Percentiles rank a stretch among this genome's conserved stretches.
Conservation (phyloP, 257 asterid genomes). For the Galeopsis tetrahit region DNA sequence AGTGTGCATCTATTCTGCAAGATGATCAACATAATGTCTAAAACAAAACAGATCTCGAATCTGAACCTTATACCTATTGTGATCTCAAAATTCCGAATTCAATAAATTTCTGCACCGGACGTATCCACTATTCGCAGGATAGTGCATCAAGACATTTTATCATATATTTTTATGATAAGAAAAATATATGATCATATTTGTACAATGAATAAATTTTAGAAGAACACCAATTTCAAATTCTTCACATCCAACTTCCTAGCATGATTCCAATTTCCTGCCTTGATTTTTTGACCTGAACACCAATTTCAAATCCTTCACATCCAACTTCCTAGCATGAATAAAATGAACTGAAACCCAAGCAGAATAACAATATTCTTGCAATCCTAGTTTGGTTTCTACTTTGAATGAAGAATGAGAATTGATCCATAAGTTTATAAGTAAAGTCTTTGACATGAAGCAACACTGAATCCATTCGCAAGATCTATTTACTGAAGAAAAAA, state of each 20-base stretch:
- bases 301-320: neutral
- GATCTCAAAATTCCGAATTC: neutral
- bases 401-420: neutral
- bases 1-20: constrained; percentile 6
- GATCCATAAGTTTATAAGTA: neutral
- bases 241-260: constrained; percentile 13
- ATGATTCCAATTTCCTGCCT: neutral
- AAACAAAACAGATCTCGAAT: neutral
- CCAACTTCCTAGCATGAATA: too few relatives aligned
- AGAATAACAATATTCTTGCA: neutral
- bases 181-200: neutral
- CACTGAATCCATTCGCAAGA: constrained; percentile 7
- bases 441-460: neutral
- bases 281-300: neutral
- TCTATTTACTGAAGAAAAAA: neutral
- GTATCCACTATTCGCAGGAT: constrained; percentile 1
- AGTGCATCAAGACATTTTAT: neutral
- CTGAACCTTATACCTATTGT: neutral
- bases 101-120: neutral
- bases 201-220: neutral
- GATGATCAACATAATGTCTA: neutral
- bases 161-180: too few relatives aligned
- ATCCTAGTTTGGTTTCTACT: neutral
- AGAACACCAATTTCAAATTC: neutral
- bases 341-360: constrained; percentile 6